Evolutionary conservation across 768 basidiomycete species (phyloP), one percentile per base, ranked within the genome.

Genomic region (Phallus indusiatus): DNA sequence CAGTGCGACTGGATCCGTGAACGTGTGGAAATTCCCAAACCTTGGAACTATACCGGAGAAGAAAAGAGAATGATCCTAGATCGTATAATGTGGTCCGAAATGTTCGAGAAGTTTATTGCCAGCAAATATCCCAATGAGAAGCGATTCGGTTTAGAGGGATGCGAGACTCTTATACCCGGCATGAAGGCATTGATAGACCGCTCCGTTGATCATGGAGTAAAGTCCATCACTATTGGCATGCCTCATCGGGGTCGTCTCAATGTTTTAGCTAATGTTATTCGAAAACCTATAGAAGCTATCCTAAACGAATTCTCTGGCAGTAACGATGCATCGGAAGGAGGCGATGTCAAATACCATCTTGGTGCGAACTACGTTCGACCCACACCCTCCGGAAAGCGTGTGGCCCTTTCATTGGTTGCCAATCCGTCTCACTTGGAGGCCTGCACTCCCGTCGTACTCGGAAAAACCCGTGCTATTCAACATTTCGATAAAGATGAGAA

Each of bases 151-250:
- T 82, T 99, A 47, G 96, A 99, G 73, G 96, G 96, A 57, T 96
- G 94, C 73, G 96, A 99, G 74, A 82, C 92, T 28, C 85, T 99
- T 65, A 88, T 98, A 66, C 96, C 96, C 28, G 96, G 96, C 55
- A 99, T 99, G 96, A 99, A 99, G 76, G 96, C 95, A 1, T 85
- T 99, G 69, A 96, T 99, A 62, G 96, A 99, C 72, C 88, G 94
- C 62, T 96, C 94, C 18, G 96, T 99, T 64, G 96, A 99, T 65
- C 80, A 88, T 63, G 96, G 96, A 54, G 86, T 96, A 66, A 95
- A 95, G 74, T 83, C 92, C 68, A 86, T 98, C 71, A 95, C 94
- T 55, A 92, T 98, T 53, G 96, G 96, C 66, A 99, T 99, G 96
- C 94, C 96, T 21, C 96, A 99, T 77, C 93, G 96, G 72, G 96